These are phyloP conservation scores for Centrapalus pauciflorus DNA, from an alignment of 129 eudicot species.

Conservation along the genomic window DNA sequence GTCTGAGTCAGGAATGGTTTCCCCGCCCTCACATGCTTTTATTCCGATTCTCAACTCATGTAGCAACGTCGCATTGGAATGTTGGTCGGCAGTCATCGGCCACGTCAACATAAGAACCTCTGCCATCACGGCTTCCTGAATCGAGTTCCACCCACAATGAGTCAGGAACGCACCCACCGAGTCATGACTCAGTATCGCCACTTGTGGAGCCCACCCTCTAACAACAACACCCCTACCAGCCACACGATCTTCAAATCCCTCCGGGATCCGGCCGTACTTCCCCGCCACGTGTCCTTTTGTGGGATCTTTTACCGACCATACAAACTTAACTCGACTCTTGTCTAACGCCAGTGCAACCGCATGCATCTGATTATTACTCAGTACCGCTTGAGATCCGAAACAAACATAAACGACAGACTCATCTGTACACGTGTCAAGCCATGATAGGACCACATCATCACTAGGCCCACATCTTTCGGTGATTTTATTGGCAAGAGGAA, in stretches of 20 bases:
- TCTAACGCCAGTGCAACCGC: constrained; percentile 45
- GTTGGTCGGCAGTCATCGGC: constrained; percentile 84
- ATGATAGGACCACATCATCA: constrained; percentile 24
- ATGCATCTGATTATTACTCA: constrained; percentile 50
- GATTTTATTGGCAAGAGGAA: not conserved
- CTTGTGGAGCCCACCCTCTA: constrained; percentile 77
- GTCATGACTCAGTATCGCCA: constrained; percentile 46
- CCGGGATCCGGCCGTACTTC: constrained; percentile 35
- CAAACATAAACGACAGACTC: constrained; percentile 44
- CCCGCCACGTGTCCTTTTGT: constrained; percentile 33
- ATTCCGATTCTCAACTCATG: constrained; percentile 48
- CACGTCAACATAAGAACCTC: constrained; percentile 64
- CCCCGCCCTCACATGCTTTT: constrained; percentile 46
- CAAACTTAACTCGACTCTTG: constrained; percentile 38
- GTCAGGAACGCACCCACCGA: constrained; percentile 54
- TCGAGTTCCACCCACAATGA: constrained; percentile 77
- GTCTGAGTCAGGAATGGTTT: constrained; percentile 36
- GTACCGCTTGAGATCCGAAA: constrained; percentile 60
- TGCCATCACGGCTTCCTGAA: constrained; percentile 42
- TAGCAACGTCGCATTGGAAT: constrained; percentile 41
- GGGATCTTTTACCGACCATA: constrained; percentile 35
- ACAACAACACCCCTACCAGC: constrained; percentile 46
- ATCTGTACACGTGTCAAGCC: constrained; percentile 48
- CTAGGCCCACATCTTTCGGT: constrained; percentile 27
- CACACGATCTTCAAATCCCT: constrained; percentile 57